phyloP scores from a whole-genome alignment of 2,329 filamentous ascomycete genomes.

The Aschersonia sp. region DNA sequence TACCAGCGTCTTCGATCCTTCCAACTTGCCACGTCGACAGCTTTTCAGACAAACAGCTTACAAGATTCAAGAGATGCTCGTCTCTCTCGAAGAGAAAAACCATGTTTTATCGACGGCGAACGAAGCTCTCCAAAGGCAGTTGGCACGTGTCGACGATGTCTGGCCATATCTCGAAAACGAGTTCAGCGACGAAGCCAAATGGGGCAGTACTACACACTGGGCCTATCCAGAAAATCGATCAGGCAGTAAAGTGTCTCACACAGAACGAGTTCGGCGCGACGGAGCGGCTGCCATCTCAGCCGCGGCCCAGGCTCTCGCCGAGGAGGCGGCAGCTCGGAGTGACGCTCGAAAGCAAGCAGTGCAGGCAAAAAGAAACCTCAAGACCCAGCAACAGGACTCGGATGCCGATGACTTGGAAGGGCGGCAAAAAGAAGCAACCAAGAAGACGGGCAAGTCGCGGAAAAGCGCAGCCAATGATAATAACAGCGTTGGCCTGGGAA shows the following conservation, averaged over 20 bases:
- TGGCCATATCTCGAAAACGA: constrained; percentile 78
- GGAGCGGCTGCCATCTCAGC: constrained; percentile 65
- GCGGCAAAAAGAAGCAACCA: constrained; percentile 35
- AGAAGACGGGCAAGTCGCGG: constrained; percentile 52
- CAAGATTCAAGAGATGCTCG: constrained; percentile 71
- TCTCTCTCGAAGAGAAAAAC: constrained; percentile 92
- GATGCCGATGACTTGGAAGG: constrained; percentile 60
- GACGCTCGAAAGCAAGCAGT: constrained; percentile 74
- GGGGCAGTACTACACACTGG: constrained; percentile 88
- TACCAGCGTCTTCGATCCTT: constrained; percentile 33
- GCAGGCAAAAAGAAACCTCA: constrained; percentile 59
- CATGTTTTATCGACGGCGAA: constrained; percentile 90
- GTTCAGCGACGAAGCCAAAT: constrained; percentile 86
- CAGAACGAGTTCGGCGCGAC: constrained; percentile 65
- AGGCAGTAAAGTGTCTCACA: constrained; percentile 42
- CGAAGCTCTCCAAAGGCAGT: constrained; percentile 72
- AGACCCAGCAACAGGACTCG: constrained; percentile 55
- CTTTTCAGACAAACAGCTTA: constrained; percentile 66
- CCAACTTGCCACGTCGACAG: constrained; percentile 52
- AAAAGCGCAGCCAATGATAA: constrained; percentile 44
- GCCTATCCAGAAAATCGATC: constrained; percentile 80
- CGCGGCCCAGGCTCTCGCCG: constrained; percentile 62
- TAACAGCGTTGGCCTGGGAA: constrained; percentile 47
- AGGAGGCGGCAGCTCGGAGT: constrained; percentile 71
- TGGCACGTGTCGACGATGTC: constrained; percentile 71